A percentile compares a stretch with the other conserved stretches of the same genome.
phyloP scores from a whole-genome alignment of 1,284 basidiomycete species.

The Apiotrichum mycotoxinovorans region DNA sequence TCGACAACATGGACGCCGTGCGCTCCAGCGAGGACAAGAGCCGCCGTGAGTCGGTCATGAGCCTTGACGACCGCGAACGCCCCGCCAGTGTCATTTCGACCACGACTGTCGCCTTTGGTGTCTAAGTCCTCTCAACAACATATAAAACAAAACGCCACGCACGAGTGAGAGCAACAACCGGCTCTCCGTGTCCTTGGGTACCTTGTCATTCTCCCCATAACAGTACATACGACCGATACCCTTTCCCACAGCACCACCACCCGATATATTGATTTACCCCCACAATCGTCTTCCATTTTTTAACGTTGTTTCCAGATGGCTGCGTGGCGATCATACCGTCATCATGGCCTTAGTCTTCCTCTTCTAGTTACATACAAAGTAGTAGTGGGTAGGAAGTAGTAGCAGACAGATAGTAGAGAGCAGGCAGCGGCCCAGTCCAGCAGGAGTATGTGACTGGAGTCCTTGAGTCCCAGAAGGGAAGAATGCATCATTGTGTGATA shows the following conservation, averaged over 20 bases:
- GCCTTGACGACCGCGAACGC: slow-evolving; percentile 6
- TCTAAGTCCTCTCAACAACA: too few relatives aligned
- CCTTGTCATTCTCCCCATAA: neutral
- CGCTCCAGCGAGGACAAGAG: neutral
- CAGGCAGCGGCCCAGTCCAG: neutral
- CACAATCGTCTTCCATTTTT: too few relatives aligned
- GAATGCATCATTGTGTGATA: slow-evolving; percentile 10
- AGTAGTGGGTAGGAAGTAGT: too few relatives aligned
- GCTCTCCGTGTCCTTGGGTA: too few relatives aligned
- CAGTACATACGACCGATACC: neutral
- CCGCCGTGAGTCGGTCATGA: slow-evolving; percentile 1
- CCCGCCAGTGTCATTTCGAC: slow-evolving; percentile 12
- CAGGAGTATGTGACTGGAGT: too few relatives aligned
- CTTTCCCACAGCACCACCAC: neutral
- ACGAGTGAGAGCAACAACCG: neutral
- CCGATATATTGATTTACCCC: too few relatives aligned
- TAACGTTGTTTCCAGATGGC: too few relatives aligned
- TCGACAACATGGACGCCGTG: slow-evolving; percentile 8
- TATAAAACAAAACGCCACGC: neutral
- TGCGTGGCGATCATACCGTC: too few relatives aligned
- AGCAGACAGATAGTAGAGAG: too few relatives aligned
- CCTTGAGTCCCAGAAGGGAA: neutral
- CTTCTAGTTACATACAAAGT: too few relatives aligned
- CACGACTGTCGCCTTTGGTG: slow-evolving; percentile 16
- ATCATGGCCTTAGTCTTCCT: too few relatives aligned